A percentile compares a stretch with the other conserved stretches of the same genome.
These are phyloP conservation scores for Dichomitus squalens DNA, from an alignment of 1,284 basidiomycete genomes.

Conservation along the genomic window DNA sequence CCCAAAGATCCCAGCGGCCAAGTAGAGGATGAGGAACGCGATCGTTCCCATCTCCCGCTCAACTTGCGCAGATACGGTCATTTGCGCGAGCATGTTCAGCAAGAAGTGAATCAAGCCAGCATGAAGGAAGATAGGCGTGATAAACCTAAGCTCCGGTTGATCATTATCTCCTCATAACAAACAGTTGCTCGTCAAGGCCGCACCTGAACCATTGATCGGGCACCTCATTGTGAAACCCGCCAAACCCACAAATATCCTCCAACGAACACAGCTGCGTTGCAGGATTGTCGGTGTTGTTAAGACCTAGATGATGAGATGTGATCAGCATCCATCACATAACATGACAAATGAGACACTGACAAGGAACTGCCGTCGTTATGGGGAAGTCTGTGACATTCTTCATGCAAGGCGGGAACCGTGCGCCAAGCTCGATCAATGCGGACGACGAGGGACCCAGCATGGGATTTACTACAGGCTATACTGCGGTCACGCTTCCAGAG, in stretches of 20 bases:
- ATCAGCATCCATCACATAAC: not conserved
- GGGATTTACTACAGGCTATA: constrained; percentile 66
- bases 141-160: constrained; percentile 56
- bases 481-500: not conserved
- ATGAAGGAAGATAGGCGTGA: constrained; percentile 88
- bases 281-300: constrained; percentile 79
- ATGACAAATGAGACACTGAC: constrained; percentile 42
- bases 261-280: constrained; percentile 72
- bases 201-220: constrained; percentile 90
- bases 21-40: constrained; percentile 83
- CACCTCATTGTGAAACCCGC: constrained; percentile 67
- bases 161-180: not conserved
- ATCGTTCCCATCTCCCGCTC: constrained; percentile 86
- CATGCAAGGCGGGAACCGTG: constrained; percentile 91
- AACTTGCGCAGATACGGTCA: constrained; percentile 80
- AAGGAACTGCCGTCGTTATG: constrained; percentile 61
- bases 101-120: constrained; percentile 89
- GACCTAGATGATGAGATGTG: constrained; percentile 43
- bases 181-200: constrained; percentile 14
- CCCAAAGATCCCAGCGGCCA: constrained; percentile 91
- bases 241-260: constrained; percentile 87
- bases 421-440: constrained; percentile 88
- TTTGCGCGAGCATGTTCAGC: constrained; percentile 89
- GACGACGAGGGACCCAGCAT: constrained; percentile 91
- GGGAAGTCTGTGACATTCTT: constrained; percentile 69